Evolutionary conservation across 2,329 filamentous ascomycete species (phyloP), one percentile per base, ranked within the genome.

Genomic region (Byssoonygena ceratinophila): DNA sequence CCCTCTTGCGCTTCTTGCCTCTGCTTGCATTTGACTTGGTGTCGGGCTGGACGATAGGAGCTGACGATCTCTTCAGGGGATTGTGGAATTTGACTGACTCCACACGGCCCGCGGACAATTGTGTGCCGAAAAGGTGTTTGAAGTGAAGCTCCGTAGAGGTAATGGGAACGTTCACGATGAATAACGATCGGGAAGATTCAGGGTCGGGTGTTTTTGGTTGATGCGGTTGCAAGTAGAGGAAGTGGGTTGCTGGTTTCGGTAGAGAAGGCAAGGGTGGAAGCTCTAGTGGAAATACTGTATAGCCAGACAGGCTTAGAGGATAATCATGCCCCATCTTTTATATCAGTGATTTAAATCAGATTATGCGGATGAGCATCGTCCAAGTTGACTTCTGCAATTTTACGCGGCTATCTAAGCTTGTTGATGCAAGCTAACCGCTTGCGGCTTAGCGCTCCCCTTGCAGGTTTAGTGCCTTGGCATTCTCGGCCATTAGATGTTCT

Each of bases 111-210:
- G 84, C 82, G 7, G 87, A 85, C 0, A 96, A 76, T 14, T 94
- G 78, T 0, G 77, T 74, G 0, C 80, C 72, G 60, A 97, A 94
- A 0, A 97, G 72, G 39, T 82, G 76, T 41, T 87, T 82, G 39
- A 97, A 76, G 61, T 90, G 86, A 1, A 75, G 68, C 53, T 87
- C 83, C 3, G 87, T 94, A 54, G 87, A 83, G 64, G 96, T 90
- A 57, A 84, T 76, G 5, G 92, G 92, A 0, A 94, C 72, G 63
- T 98, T 97, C 58, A 90, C 85, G n/a, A 94, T 66, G 69, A 95
- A 98, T 16, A 98, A 76, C 56, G 86, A 89, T 60, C 90, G 83
- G 14, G 80, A 73, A 60, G 91, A 85, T 67, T 85, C 78, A 51
- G 78, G 75, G 6, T 84, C 85, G 12, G 86, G 81, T 37, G 86